A percentile compares a stretch with the other conserved stretches of the same genome.
These are phyloP conservation scores for Glarea lozoyensis DNA, from an alignment of 495 filamentous ascomycete genomes.

Conservation along the genomic window DNA sequence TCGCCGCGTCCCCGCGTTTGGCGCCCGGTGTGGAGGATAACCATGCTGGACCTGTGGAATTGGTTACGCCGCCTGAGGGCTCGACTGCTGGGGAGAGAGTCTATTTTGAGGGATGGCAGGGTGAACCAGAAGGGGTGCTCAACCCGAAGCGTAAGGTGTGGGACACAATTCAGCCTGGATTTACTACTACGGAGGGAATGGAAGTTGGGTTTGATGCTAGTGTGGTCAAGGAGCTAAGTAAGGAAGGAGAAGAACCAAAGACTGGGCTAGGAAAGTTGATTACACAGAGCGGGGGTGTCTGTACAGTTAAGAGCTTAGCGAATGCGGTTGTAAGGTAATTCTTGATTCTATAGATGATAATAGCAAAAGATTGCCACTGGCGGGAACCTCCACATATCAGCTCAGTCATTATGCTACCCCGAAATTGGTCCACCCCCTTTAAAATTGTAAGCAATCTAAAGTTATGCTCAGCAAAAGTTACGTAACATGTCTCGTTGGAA, in stretches of 20 bases:
- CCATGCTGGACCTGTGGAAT: conserved; percentile 85
- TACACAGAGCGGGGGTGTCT: conserved; percentile 60
- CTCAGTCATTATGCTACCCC: too few relatives aligned
- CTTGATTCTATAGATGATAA: not conserved
- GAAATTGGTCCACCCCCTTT: too few relatives aligned
- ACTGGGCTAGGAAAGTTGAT: conserved; percentile 59
- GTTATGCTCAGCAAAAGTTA: too few relatives aligned
- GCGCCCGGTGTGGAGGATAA: conserved; percentile 71
- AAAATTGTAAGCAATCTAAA: too few relatives aligned
- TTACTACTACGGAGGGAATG: conserved; percentile 69
- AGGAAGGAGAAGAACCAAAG: conserved; percentile 46
- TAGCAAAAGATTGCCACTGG: not conserved
- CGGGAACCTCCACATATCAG: not conserved
- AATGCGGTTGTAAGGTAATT: conserved; percentile 57
- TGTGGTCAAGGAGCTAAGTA: conserved; percentile 51
- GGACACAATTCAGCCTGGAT: conserved; percentile 92
- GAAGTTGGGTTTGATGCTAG: conserved; percentile 72
- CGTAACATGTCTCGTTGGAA: too few relatives aligned
- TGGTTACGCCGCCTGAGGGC: conserved; percentile 77
- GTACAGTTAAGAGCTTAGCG: conserved; percentile 62
- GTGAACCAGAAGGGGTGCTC: conserved; percentile 82
- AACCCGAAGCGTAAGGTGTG: conserved; percentile 99
- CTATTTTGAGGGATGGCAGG: conserved; percentile 87
- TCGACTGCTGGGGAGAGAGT: conserved; percentile 77
- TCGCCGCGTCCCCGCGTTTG: conserved; percentile 79